phyloP scores from a whole-genome alignment of 2,329 filamentous ascomycete species.

The Byssothecium circinans region DNA sequence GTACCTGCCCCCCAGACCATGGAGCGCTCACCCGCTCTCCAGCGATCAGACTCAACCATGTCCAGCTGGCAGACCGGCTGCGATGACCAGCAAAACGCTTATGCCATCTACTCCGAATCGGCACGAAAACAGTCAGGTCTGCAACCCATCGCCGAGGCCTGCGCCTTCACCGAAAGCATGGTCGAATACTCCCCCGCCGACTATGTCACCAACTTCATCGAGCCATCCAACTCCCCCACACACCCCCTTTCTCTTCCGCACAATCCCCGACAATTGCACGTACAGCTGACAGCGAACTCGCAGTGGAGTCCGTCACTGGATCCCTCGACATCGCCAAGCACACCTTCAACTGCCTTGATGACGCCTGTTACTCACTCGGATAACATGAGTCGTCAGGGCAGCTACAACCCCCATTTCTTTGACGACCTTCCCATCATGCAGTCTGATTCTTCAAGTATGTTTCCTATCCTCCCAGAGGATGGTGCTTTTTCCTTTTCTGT shows the following conservation, averaged over 20 bases:
- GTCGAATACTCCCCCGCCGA: constrained; percentile 43
- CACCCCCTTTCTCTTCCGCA: constrained; percentile 23
- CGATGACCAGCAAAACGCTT: constrained; percentile 29
- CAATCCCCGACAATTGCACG: constrained; percentile 25
- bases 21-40: constrained; percentile 27
- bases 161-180: constrained; percentile 21
- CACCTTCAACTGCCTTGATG: constrained; percentile 40
- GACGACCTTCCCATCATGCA: constrained; percentile 49
- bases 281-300: constrained; percentile 34
- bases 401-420: constrained; percentile 46
- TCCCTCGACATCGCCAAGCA: constrained; percentile 40
- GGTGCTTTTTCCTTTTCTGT: constrained; percentile 38
- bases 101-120: constrained; percentile 36
- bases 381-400: constrained; percentile 52
- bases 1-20: constrained; percentile 33
- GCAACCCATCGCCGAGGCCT: constrained; percentile 29
- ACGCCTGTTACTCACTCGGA: constrained; percentile 43
- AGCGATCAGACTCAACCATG: constrained; percentile 27
- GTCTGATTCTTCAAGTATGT: constrained; percentile 44
- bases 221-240: constrained; percentile 24
- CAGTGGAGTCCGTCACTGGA: constrained; percentile 40
- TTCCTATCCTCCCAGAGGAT: constrained; percentile 42
- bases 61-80: constrained; percentile 25
- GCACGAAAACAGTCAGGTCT: constrained; percentile 23
- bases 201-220: constrained; percentile 37